phyloP scores from a whole-genome alignment of 495 filamentous ascomycete species.

The Aspergillus baeticus region DNA sequence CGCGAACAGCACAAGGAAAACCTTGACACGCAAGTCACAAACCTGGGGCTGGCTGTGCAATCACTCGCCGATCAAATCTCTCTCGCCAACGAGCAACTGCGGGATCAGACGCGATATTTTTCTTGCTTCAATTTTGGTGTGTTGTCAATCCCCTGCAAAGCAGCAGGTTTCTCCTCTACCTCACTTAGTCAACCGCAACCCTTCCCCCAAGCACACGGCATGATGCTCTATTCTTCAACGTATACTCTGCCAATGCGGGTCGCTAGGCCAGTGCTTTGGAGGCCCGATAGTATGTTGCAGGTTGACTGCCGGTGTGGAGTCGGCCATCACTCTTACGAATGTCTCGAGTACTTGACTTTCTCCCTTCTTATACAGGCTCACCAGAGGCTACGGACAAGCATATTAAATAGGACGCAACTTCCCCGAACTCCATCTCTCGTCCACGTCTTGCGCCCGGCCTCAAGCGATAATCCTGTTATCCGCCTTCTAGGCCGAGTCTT shows the following conservation, averaged over 20 bases:
- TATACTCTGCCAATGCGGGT: constrained; percentile 8
- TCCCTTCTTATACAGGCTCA: constrained; percentile 8
- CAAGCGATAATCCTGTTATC: constrained; percentile 15
- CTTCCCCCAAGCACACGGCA: not conserved
- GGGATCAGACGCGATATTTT: constrained; percentile 3
- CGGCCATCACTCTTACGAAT: constrained; percentile 10
- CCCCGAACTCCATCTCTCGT: constrained; percentile 11
- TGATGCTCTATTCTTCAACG: constrained; percentile 2
- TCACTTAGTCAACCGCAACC: not conserved
- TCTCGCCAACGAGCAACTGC: constrained; percentile 7
- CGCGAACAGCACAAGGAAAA: constrained; percentile 17
- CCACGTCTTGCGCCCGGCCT: constrained; percentile 13
- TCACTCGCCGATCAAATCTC: constrained; percentile 10
- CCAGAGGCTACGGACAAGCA: constrained; percentile 13
- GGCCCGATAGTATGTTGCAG: constrained; percentile 6
- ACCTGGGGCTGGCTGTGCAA: constrained; percentile 9
- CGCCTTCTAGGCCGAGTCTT: constrained; percentile 11
- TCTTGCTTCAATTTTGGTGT: not conserved
- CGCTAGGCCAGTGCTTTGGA: not conserved
- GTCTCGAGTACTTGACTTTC: constrained; percentile 14
- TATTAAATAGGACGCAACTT: constrained; percentile 9
- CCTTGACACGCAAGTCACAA: constrained; percentile 10
- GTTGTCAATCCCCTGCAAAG: not conserved
- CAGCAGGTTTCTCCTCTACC: not conserved
- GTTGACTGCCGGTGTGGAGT: constrained; percentile 16